Percentiles rank a stretch among this genome's conserved stretches.
Conservation (phyloP, 2,329 filamentous ascomycete species). For the Aspergillus pseudotamarii region DNA sequence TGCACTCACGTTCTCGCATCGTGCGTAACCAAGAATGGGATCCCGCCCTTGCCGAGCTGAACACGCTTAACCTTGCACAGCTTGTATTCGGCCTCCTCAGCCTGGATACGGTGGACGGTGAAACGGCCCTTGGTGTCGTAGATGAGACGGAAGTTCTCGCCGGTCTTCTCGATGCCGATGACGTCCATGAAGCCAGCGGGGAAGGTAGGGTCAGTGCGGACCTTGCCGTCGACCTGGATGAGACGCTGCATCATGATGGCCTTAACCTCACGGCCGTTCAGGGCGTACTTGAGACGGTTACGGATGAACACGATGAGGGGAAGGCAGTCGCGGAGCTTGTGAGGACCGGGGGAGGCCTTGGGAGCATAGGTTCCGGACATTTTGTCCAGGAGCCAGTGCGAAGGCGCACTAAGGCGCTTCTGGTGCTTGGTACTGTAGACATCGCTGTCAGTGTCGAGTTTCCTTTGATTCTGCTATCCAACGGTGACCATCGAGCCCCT, state of each 20-base stretch:
- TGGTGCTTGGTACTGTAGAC: slow-evolving; percentile 91
- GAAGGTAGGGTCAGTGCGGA: slow-evolving; percentile 98
- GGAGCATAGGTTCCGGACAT: slow-evolving; percentile 84
- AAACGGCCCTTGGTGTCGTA: slow-evolving; percentile 99
- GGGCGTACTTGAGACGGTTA: slow-evolving; percentile 92
- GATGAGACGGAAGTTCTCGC: slow-evolving; percentile 99
- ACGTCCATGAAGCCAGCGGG: slow-evolving; percentile 99
- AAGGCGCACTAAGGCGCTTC: slow-evolving; percentile 98
- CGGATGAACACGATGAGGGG: slow-evolving; percentile 98
- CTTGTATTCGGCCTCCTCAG: slow-evolving; percentile 99
- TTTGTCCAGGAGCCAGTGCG: slow-evolving; percentile 99
- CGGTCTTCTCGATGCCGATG: slow-evolving; percentile 98
- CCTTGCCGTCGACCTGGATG: slow-evolving; percentile 99
- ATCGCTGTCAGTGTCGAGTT: slow-evolving; percentile 29
- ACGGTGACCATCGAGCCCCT: neutral
- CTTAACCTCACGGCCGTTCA: slow-evolving; percentile 97
- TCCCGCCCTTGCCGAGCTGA: slow-evolving; percentile 97
- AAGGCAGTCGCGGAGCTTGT: slow-evolving; percentile 99
- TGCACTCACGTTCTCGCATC: slow-evolving; percentile 99
- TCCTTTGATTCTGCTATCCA: slow-evolving; percentile 3
- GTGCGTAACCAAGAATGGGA: slow-evolving; percentile 99
- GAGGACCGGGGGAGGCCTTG: slow-evolving; percentile 79
- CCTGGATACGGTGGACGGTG: slow-evolving; percentile 99
- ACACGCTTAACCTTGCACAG: slow-evolving; percentile 99
- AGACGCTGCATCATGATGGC: slow-evolving; percentile 99